Evolutionary conservation across 495 filamentous ascomycete species (phyloP).

Genomic region (Penicillium cinerascens): DNA sequence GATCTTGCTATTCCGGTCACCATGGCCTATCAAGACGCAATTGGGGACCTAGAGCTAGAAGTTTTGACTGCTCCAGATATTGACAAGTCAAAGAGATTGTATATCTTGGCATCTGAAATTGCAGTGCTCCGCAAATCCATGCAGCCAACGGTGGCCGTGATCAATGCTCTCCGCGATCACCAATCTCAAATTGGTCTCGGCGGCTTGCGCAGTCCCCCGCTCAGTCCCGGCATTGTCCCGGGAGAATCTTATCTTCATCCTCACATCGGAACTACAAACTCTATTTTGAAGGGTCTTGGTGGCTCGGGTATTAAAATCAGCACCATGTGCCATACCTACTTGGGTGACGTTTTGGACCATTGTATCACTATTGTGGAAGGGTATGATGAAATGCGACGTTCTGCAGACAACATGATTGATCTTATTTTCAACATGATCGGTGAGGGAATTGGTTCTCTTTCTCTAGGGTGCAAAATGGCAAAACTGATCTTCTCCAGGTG

Average conservation of each 20-base stretch:
- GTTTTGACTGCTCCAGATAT: slow-evolving; percentile 78
- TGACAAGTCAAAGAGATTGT: slow-evolving; percentile 70
- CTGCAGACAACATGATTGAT: slow-evolving; percentile 84
- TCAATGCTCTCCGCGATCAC: slow-evolving; percentile 83
- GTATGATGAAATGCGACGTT: slow-evolving; percentile 77
- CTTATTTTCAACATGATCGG: slow-evolving; percentile 89
- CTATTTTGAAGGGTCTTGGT: slow-evolving; percentile 41
- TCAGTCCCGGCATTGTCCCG: too few relatives aligned
- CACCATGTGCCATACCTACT: slow-evolving; percentile 63
- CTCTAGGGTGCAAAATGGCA: neutral
- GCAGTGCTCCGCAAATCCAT: slow-evolving; percentile 74
- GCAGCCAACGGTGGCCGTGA: slow-evolving; percentile 74
- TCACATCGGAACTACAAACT: slow-evolving; percentile 26
- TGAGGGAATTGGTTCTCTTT: too few relatives aligned
- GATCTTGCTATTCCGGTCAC: slow-evolving; percentile 54
- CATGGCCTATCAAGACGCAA: slow-evolving; percentile 63
- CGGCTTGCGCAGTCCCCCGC: too few relatives aligned
- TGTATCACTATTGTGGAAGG: slow-evolving; percentile 76
- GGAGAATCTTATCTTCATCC: too few relatives aligned
- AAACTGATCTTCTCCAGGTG: slow-evolving; percentile 37
- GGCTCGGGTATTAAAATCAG: slow-evolving; percentile 58
- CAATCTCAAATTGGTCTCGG: too few relatives aligned
- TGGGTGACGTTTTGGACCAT: slow-evolving; percentile 78
- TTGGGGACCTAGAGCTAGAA: slow-evolving; percentile 84
- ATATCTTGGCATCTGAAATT: slow-evolving; percentile 83